Evolutionary conservation across 2,329 filamentous ascomycete species (phyloP).

Genomic region (Pseudopyricularia javanii): DNA sequence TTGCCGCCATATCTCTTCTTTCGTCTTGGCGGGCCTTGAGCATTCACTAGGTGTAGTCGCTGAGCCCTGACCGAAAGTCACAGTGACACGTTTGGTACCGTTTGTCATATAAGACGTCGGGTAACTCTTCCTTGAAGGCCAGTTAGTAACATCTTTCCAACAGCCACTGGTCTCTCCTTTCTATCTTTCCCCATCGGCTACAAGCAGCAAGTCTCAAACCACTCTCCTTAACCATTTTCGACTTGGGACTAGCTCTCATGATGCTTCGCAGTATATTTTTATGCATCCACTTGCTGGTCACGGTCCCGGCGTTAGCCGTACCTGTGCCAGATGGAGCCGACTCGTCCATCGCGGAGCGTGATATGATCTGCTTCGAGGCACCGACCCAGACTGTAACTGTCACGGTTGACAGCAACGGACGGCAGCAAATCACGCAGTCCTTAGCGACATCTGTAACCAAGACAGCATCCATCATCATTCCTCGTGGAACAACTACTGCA

Average conservation of each 20-base stretch:
- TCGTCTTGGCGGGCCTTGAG: background rate
- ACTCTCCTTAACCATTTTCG: background rate
- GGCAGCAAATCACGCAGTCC: background rate
- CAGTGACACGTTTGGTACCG: too few species aligned
- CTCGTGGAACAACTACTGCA: background rate
- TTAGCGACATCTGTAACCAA: background rate
- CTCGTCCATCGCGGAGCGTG: constrained; percentile 17
- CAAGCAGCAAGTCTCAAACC: background rate
- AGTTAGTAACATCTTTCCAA: too few species aligned
- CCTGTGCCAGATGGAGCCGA: background rate
- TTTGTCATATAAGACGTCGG: too few species aligned
- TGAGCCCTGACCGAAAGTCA: too few species aligned
- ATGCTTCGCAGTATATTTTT: background rate
- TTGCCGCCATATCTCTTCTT: background rate
- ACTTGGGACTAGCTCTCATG: background rate
- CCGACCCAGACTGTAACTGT: background rate
- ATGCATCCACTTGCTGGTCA: background rate
- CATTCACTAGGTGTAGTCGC: too few species aligned
- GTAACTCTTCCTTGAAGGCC: too few species aligned
- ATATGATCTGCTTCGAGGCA: constrained; percentile 14
- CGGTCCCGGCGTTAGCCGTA: background rate
- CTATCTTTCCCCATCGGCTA: background rate
- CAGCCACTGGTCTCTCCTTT: too few species aligned
- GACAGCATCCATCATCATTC: background rate
- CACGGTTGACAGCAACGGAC: background rate